Base-by-base conservation (phyloP, 768 basidiomycete genomes). In the Peribolospora kevripleyi region DNA sequence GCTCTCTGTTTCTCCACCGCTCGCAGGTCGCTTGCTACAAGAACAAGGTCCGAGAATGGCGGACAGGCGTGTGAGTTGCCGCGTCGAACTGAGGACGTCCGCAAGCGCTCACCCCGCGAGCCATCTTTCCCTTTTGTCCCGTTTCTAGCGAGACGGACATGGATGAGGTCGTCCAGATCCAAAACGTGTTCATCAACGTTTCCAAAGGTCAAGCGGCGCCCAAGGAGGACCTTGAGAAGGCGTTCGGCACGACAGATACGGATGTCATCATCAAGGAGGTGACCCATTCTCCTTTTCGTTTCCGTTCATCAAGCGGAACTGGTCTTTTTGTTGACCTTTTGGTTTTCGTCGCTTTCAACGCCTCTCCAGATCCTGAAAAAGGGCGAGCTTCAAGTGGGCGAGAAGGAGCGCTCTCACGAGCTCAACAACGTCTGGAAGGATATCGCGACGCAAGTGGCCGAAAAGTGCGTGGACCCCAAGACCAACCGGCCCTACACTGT, bases 31-130 rank as follows among this genome's bases (percentile, higher is more conserved):
- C 93, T 43, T 93, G 88, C 68, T 98, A 97, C 73, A 91, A 95
- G 73, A 98, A 98, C 70, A 95, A 95, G 69, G 93, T 98, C 38
- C 85, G 90, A 62, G 90, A 93, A 67, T 98, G 81, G 77, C 73
- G 93, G 56, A 85, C 76, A 56, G 88, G 88, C 58, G 82, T 91
- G 80, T 85, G 68, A 65, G 80, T 71, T 39, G 9, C 10, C 39
- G 39, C 25, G 40, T 10, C 13, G 11, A n/a, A 7, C 42, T 11
- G 8, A 6, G 10, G 46, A 45, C 7, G 41, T 54, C 25, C 25
- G 25, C 25, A 25, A 25, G 25, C 25, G 25, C 25, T 48, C 36
- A 53, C 53, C 57, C 38, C 53, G 46, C 39, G n/a, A n/a, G 11
- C 42, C 39, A 14, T 55, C 9, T 14, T 25, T 25, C 25, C 11